Base-by-base conservation (phyloP, 2,329 filamentous ascomycete species). In the Fusarium sambucinum region DNA sequence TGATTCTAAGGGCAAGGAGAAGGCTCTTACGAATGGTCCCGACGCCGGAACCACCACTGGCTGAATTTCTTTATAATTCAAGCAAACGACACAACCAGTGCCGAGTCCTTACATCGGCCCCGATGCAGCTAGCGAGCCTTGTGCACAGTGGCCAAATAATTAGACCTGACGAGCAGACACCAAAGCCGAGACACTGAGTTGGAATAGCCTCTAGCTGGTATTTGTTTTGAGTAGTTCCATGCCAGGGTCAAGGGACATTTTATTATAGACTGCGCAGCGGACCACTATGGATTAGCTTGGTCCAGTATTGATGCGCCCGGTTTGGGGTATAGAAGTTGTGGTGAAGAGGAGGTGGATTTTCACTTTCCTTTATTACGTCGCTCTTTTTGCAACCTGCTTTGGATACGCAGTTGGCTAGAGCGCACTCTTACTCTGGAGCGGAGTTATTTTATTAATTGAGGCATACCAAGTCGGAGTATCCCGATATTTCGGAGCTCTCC, bases 11-110 rank as follows among this genome's bases (percentile, higher is more conserved):
- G 71, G 68, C 38, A 76, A 75, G 62, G 73, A 68, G 21, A 69
- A 50, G 44, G 63, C 56, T 14, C 57, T 55, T 16, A 66, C 38
- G 13, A 56, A 60, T 29, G 61, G 45, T 19, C 29, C 52, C 5
- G 56, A 61, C 29, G 73, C 66, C 17, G 72, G 74, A 21, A 63
- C 75, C 19, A 76, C 74, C 69, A 71, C 69, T 38, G 73, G 74
- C 47, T 77, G 73, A 77, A 57, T 45, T 27, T 21, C 27, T 44
- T 45, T 11, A 27, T 3, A 33, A 38, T 45, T 42, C 30, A 30
- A 51, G 42, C n/a, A 38, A 48, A 65, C 27, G 27, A 65, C n/a
- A 68, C n/a, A 65, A 40, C 44, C 51, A 50, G 44, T 29, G 32
- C n/a, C 41, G 40, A 52, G 17, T 30, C 47, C 35, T 47, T 23